These are phyloP conservation scores for Cladosporium sp. DNA, from an alignment of 2,329 filamentous ascomycete species.

Conservation along the genomic window DNA sequence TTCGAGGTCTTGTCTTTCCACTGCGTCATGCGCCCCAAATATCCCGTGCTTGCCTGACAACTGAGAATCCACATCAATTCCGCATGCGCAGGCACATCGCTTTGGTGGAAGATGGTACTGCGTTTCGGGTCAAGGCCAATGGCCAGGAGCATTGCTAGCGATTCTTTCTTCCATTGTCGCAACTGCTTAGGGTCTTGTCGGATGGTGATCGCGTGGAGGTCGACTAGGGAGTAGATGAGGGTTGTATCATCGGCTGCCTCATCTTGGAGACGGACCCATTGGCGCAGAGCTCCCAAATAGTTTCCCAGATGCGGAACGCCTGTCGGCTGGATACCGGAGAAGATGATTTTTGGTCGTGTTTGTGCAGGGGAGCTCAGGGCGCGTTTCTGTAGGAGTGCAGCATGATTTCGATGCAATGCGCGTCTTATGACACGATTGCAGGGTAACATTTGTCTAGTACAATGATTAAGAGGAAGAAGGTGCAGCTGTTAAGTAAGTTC, in stretches of 20 bases:
- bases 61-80: conserved; percentile 98
- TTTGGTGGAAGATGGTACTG: conserved; percentile 78
- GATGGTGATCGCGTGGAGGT: conserved; percentile 88
- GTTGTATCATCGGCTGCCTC: conserved; percentile 57
- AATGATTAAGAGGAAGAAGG: neutral
- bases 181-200: conserved; percentile 66
- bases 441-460: neutral
- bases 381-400: neutral
- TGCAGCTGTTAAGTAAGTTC: neutral
- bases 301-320: conserved; percentile 93
- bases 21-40: conserved; percentile 97
- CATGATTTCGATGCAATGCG: neutral
- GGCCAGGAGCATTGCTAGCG: conserved; percentile 77
- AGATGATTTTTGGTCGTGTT: conserved; percentile 58
- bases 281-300: conserved; percentile 83
- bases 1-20: conserved; percentile 71
- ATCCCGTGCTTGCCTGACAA: conserved; percentile 87
- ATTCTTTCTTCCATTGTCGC: conserved; percentile 66
- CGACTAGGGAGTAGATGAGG: conserved; percentile 83
- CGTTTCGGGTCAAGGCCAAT: conserved; percentile 78
- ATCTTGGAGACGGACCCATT: conserved; percentile 83
- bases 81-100: conserved; percentile 65
- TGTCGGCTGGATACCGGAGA: conserved; percentile 96
- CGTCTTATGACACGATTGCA: conserved; percentile 8
- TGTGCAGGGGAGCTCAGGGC: conserved; percentile 16